Base-by-base conservation (phyloP, 164 flowering plant genomes). In the Berberis vulgaris region DNA sequence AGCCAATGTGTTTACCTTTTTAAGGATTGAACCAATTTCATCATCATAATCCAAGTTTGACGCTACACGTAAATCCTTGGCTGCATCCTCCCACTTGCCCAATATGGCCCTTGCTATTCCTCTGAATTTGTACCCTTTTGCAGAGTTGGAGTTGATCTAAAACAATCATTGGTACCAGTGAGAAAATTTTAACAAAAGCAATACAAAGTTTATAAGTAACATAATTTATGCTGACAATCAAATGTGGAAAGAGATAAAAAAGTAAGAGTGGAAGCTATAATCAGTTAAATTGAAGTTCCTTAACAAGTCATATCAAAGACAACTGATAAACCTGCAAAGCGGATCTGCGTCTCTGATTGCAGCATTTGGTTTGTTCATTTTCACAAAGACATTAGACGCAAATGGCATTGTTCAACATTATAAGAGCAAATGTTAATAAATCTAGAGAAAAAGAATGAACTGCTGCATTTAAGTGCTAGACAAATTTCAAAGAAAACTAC, bases 361-460 rank as follows among this genome's bases (percentile, higher is more conserved):
- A 65, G 97, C 97, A 79, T 93, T 93, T 50, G 98, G 98, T 70
- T 93, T 90, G 83, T 82, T 87, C 89, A 90, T 80, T 66, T 88
- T 88, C 67, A 88, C 76, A 75, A 80, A 90, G 2, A 93, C 86
- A 70, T 69, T 80, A 60, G 97, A 97, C 89, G 87, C 62, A 70
- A 71, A 60, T 10, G 54, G 56, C 44, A 65, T 0, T 6, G 6
- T 6, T 43, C 46, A 53, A 45, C 1, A 39, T 60, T 41, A 41
- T 44, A 62, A 41, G 12, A 11, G 49, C 49, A 46, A 46, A 58
- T 44, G 3, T 1, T 0, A 26, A 26, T 26, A 26, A 26, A 26
- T 26, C 26, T 26, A 38, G 12, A n/a, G 59, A 0, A 69, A 59
- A 64, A 6, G 54, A 52, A 61, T 52, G 55, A 52, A 10, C 55